Evolutionary conservation across 306 rosid species (phyloP).

Genomic region (Pyrus bretschneideri): DNA sequence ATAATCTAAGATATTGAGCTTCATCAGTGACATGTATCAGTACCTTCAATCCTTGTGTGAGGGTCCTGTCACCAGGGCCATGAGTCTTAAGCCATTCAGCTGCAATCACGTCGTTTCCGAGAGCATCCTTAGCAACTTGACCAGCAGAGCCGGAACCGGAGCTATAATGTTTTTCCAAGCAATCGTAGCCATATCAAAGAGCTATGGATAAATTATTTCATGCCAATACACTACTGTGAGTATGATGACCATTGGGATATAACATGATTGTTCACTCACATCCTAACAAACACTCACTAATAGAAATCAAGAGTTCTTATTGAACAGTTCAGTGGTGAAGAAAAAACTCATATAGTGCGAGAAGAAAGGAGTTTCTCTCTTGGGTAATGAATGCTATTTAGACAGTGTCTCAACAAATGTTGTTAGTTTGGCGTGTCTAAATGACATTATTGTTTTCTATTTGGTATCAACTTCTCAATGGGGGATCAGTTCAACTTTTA

Average conservation of each 20-base stretch:
- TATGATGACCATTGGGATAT: not conserved
- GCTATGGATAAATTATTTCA: not conserved
- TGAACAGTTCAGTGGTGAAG: not conserved
- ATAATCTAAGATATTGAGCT: not conserved
- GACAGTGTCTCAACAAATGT: not conserved
- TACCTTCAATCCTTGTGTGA: slow-evolving; percentile 91
- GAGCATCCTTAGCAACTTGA: slow-evolving; percentile 69
- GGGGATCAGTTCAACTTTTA: too few species aligned
- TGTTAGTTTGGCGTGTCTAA: not conserved
- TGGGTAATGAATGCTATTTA: not conserved
- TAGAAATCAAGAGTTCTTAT: not conserved
- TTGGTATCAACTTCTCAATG: not conserved
- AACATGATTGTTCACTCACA: not conserved
- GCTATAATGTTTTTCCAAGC: slow-evolving; percentile 30
- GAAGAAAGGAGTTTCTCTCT: not conserved
- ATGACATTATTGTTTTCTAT: not conserved
- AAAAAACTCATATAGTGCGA: not conserved
- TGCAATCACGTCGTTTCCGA: slow-evolving; percentile 81
- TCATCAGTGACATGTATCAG: not conserved
- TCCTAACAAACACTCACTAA: not conserved
- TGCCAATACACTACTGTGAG: not conserved
- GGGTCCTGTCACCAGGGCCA: slow-evolving; percentile 87
- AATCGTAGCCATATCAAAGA: not conserved
- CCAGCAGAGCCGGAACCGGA: slow-evolving; percentile 40
- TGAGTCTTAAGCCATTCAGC: slow-evolving; percentile 75